A percentile compares a stretch with the other conserved stretches of the same genome.
Conservation (phyloP, 1,139 yeast genomes). For the Arxiozyma slooffiae region DNA sequence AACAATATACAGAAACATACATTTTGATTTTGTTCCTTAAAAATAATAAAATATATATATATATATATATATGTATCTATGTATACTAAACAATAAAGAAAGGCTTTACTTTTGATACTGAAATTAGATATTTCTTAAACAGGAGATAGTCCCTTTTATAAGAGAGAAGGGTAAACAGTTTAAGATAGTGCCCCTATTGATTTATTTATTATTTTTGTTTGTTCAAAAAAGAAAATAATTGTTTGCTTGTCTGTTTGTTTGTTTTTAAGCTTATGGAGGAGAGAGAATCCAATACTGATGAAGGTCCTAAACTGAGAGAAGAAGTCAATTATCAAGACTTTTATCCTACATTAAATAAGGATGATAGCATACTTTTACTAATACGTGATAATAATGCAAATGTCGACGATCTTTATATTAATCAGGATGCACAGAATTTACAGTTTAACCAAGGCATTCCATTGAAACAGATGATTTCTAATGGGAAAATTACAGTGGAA, state of each 20-base stretch:
- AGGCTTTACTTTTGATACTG: neutral
- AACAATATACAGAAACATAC: too few relatives aligned
- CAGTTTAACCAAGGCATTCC: slow-evolving; percentile 5
- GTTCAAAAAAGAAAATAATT: too few relatives aligned
- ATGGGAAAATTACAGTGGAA: slow-evolving; percentile 23
- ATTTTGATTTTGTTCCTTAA: too few relatives aligned
- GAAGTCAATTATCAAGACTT: slow-evolving; percentile 60
- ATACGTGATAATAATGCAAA: slow-evolving; percentile 5
- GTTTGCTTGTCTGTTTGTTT: too few relatives aligned
- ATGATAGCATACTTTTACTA: slow-evolving; percentile 36
- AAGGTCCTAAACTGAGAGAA: slow-evolving; percentile 55
- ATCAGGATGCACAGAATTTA: slow-evolving; percentile 1
- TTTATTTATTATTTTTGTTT: too few relatives aligned
- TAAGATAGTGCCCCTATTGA: neutral
- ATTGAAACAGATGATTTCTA: slow-evolving; percentile 22
- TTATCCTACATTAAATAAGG: slow-evolving; percentile 57
- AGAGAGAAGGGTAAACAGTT: neutral
- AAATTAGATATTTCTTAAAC: neutral
- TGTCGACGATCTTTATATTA: slow-evolving; percentile 5
- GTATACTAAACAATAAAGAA: neutral
- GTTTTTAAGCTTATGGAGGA: neutral
- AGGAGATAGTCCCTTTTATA: neutral
- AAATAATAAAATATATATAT: too few relatives aligned
- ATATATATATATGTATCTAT: too few relatives aligned
- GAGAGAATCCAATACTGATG: slow-evolving; percentile 14